phyloP scores from a whole-genome alignment of 306 rosid species.

The Acacia melanoxylon region DNA sequence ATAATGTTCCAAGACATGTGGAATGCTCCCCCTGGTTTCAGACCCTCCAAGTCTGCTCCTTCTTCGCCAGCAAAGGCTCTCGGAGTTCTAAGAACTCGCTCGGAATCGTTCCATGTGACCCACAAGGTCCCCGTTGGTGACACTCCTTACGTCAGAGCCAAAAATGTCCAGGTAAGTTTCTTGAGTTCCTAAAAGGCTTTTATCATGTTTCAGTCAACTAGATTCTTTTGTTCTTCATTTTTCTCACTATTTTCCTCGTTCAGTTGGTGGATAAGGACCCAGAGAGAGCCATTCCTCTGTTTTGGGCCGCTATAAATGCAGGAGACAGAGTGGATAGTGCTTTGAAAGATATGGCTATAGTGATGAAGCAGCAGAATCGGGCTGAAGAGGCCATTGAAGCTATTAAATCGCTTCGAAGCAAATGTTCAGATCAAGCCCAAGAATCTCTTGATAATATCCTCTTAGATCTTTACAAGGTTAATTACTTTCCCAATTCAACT shows the following conservation, averaged over 20 bases:
- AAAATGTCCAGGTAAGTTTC: conserved; percentile 77
- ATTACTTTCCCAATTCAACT: not conserved
- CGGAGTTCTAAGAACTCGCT: conserved; percentile 64
- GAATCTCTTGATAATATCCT: conserved; percentile 97
- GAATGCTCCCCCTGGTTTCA: conserved; percentile 94
- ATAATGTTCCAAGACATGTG: conserved; percentile 86
- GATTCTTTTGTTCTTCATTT: not conserved
- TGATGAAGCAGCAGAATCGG: conserved; percentile 95
- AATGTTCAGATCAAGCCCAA: conserved; percentile 96
- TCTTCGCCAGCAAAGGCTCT: conserved; percentile 95
- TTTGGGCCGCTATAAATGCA: conserved; percentile 96
- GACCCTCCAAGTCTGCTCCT: conserved; percentile 96
- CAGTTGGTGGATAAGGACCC: conserved; percentile 98
- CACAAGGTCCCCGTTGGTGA: conserved; percentile 92
- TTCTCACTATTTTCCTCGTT: not conserved
- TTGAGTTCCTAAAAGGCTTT: not conserved
- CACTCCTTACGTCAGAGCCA: conserved; percentile 94
- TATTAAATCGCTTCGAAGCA: conserved; percentile 74
- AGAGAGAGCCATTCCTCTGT: conserved; percentile 87
- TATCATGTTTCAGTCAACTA: not conserved
- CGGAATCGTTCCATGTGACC: conserved; percentile 77
- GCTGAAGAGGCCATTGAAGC: conserved; percentile 99
- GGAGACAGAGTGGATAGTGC: conserved; percentile 99
- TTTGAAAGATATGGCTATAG: conserved; percentile 96
- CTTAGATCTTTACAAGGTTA: conserved; percentile 89